A percentile compares a stretch with the other conserved stretches of the same genome.
These are phyloP conservation scores for Carex arenaria DNA, from an alignment of 202 grass and related monocot genomes.

Conservation along the genomic window DNA sequence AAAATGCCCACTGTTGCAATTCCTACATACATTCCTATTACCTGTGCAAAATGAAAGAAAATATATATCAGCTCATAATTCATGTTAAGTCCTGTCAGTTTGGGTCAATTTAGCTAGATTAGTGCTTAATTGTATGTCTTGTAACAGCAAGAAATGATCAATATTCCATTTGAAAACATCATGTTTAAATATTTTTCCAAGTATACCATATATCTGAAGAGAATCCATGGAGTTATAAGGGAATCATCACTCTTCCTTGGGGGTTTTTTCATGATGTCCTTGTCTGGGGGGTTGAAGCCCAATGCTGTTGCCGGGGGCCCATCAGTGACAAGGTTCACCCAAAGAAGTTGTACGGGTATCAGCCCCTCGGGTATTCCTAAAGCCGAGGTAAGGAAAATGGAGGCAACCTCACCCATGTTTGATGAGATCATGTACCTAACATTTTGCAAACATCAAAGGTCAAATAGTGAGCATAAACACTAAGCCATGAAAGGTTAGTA, in stretches of 20 bases:
- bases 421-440: constrained; percentile 98
- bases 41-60: constrained; percentile 28
- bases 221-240: constrained; percentile 88
- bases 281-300: constrained; percentile 96
- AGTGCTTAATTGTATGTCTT: neutral
- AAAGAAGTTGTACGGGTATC: constrained; percentile 96
- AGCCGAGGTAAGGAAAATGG: constrained; percentile 87
- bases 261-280: constrained; percentile 98
- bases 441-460: constrained; percentile 14
- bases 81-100: neutral
- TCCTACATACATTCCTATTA: constrained; percentile 94
- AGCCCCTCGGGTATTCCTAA: constrained; percentile 95
- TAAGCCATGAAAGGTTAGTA: neutral
- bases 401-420: constrained; percentile 98
- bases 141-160: neutral
- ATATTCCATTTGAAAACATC: neutral
- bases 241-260: constrained; percentile 78
- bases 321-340: constrained; percentile 96
- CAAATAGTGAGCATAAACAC: constrained; percentile 17
- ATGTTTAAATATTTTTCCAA: neutral
- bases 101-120: neutral
- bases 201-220: constrained; percentile 90
- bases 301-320: constrained; percentile 89
- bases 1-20: constrained; percentile 89
- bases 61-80: neutral